phyloP scores from a whole-genome alignment of 768 basidiomycete genomes.

The Trametes cubensis region DNA sequence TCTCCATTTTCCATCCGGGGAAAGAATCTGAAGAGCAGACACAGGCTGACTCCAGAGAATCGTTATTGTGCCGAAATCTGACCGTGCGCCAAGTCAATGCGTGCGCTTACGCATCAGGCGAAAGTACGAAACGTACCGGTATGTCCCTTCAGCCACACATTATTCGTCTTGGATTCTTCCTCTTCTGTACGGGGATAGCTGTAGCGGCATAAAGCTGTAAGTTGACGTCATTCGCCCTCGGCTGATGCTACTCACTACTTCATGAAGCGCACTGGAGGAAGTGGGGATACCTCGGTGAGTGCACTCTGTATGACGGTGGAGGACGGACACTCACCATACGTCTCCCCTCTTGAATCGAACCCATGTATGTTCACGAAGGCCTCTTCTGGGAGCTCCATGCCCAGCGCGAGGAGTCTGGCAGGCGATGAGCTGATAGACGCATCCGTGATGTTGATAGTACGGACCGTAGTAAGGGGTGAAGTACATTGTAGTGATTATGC shows the following conservation, averaged over 20 bases:
- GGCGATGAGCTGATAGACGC: neutral
- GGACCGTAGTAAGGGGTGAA: conserved; percentile 52
- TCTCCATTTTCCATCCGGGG: conserved; percentile 39
- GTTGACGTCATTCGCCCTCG: neutral
- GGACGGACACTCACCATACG: conserved; percentile 35
- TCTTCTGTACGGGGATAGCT: conserved; percentile 39
- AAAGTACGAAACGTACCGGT: conserved; percentile 28
- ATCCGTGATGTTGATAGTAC: neutral
- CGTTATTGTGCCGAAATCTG: conserved; percentile 39
- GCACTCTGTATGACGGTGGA: too few species aligned
- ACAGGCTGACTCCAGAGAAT: conserved; percentile 43
- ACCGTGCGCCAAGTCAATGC: neutral
- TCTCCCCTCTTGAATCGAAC: conserved; percentile 41
- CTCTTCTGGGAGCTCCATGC: conserved; percentile 51
- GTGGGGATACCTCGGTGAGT: neutral
- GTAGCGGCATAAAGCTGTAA: neutral
- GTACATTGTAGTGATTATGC: conserved; percentile 54
- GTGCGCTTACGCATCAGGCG: neutral
- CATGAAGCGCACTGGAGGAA: conserved; percentile 34
- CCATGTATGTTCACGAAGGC: conserved; percentile 44
- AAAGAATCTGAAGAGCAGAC: conserved; percentile 38
- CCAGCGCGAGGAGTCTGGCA: conserved; percentile 44
- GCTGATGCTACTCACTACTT: conserved; percentile 15
- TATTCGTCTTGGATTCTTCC: conserved; percentile 35
- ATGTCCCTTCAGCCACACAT: conserved; percentile 42